Percentiles rank a stretch among this genome's conserved stretches.
phyloP scores from a whole-genome alignment of 768 basidiomycete species.

The Tylopilus sp. region DNA sequence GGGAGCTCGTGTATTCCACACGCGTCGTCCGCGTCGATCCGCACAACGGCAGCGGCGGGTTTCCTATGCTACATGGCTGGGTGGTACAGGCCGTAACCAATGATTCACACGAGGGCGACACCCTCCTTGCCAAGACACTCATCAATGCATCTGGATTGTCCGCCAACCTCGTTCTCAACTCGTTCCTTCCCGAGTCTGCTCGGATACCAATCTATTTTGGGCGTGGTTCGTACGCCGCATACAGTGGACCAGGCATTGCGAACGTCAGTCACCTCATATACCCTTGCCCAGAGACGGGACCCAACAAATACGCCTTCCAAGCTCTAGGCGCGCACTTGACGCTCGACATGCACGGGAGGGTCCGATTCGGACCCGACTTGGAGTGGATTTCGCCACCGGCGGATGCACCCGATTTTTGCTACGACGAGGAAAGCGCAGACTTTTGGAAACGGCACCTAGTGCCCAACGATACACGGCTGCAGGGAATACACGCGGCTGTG shows the following conservation, averaged over 20 bases:
- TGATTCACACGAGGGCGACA: conserved; percentile 47
- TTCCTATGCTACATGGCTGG: conserved; percentile 58
- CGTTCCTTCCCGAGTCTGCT: conserved; percentile 52
- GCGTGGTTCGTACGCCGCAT: conserved; percentile 84
- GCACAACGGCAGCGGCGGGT: conserved; percentile 29
- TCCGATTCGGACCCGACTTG: conserved; percentile 91
- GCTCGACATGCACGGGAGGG: conserved; percentile 76
- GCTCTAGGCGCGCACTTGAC: conserved; percentile 92
- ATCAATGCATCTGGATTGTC: conserved; percentile 84
- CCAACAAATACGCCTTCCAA: conserved; percentile 63
- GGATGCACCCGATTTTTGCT: conserved; percentile 23
- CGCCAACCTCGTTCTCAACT: conserved; percentile 66
- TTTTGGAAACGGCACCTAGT: conserved; percentile 73
- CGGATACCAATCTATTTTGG: conserved; percentile 78
- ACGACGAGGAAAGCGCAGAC: conserved; percentile 49
- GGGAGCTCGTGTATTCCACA: conserved; percentile 74
- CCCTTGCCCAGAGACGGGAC: conserved; percentile 74
- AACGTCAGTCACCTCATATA: conserved; percentile 79
- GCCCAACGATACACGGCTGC: conserved; percentile 57
- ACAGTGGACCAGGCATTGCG: conserved; percentile 73
- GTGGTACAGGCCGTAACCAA: conserved; percentile 77
- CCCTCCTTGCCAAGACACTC: conserved; percentile 68
- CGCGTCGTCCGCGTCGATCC: conserved; percentile 84
- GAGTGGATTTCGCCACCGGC: conserved; percentile 72
- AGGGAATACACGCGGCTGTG: conserved; percentile 71